Evolutionary conservation across 208 protist species (phyloP), one percentile per base, ranked within the genome.

Genomic region (Trichomonas vaginalis): DNA sequence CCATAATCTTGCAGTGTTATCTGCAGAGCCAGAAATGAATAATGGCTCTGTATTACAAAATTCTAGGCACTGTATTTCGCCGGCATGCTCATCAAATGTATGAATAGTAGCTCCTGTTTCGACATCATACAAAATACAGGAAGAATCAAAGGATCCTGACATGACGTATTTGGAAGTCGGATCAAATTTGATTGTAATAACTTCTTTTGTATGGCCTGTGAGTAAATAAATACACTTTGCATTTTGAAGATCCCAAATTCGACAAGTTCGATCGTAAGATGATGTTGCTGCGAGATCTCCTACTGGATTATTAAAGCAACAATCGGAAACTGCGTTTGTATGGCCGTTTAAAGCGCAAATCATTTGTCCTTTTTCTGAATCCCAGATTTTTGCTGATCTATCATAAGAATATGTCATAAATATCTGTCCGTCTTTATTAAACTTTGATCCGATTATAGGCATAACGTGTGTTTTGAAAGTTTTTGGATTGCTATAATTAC

Each of bases 1-100:
- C 98, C 98, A 99, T 46, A 99, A 96, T 95, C 98, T 98, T 95
- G 97, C 98, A n/a, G 98, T 99, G 96, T 99, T 99, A 96, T 99
- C 98, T 96, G 99, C 99, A 95, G 98, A 98, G 42, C 98, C 98
- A 1, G 98, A 99, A 61, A 98, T 97, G 49, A 99, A 9, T 3
- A 79, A 21, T 70, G 8, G 4, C 21, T 14, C 14, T 46, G 3
- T 37, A 21, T 27, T 21, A 96, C 98, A 98, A 97, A 98, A 99
- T 95, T 98, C 98, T 56, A 99, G 96, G 15, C 97, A 97, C 10
- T 99, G 97, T 90, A 99, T 98, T 96, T 99, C 98, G 10, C 98
- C 98, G 0, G 98, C 98, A 97, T 99, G 98, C 17, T 98, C 98
- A 39, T 95, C 79, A 15, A 99, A 96, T 37, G 98, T 98, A 96